Conservation (phyloP, 78 protist genomes). For the Cavenderia fasciculata region DNA sequence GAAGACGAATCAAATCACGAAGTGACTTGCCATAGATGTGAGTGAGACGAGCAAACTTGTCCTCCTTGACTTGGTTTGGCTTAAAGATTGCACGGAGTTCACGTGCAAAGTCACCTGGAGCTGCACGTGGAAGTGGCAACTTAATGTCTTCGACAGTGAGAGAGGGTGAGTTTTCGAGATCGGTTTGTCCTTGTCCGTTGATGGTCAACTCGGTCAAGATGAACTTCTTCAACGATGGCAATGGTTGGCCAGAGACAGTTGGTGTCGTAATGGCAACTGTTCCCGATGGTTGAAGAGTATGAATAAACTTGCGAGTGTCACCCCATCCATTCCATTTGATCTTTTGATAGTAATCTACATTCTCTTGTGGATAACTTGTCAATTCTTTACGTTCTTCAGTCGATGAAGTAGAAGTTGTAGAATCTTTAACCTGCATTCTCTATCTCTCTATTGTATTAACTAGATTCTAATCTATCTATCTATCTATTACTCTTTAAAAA, state of each 20-base stretch:
- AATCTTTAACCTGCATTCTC: too few relatives aligned
- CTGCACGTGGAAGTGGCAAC: slow-evolving; percentile 14
- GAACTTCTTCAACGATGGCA: slow-evolving; percentile 35
- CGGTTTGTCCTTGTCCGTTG: slow-evolving; percentile 1
- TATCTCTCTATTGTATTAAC: too few relatives aligned
- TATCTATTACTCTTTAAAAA: too few relatives aligned
- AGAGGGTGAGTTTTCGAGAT: slow-evolving; percentile 43
- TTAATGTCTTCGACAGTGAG: slow-evolving; percentile 26
- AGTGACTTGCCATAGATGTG: slow-evolving; percentile 59
- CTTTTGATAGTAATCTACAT: slow-evolving; percentile 38
- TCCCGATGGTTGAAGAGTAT: slow-evolving; percentile 17
- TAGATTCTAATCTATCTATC: too few relatives aligned
- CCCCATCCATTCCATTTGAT: slow-evolving; percentile 83
- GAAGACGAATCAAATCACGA: slow-evolving; percentile 59
- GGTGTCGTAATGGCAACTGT: slow-evolving; percentile 58
- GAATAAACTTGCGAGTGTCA: slow-evolving; percentile 59
- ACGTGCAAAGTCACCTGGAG: slow-evolving; percentile 19
- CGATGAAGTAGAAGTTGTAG: neutral
- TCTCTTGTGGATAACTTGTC: slow-evolving; percentile 31
- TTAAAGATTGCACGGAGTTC: slow-evolving; percentile 47
- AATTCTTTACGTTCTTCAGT: neutral
- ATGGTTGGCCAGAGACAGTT: slow-evolving; percentile 22
- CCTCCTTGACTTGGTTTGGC: slow-evolving; percentile 40
- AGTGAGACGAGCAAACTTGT: slow-evolving; percentile 68
- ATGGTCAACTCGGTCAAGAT: slow-evolving; percentile 36